Evolutionary conservation across 306 rosid genomes (phyloP), one percentile per base, ranked within the genome.

Genomic region (Sindora glabra): DNA sequence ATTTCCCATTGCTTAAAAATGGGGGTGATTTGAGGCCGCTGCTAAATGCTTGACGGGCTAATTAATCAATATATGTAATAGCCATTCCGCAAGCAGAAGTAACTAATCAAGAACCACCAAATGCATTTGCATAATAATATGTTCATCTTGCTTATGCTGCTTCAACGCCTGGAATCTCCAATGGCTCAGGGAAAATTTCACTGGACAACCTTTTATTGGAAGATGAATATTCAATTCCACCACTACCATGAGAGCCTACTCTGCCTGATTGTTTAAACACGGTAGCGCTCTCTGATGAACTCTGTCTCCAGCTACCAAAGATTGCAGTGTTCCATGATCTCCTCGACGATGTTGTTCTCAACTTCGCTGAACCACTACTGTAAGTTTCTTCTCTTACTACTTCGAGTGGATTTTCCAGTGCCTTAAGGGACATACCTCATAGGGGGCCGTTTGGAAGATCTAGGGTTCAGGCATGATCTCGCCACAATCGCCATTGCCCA

Each of bases 401-500:
- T 77, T 82, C 89, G 56, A 89, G 73, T 48, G 99, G 99, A 76
- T 94, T 94, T 67, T 94, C 99, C 83, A 94, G 69, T 29, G 97
- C 99, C 68, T 80, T 89, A 23, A 94, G 90, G n/a, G 67, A 94
- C 75, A 65, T 94, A 64, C 56, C 70, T 85, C 89, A 94, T 89
- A 2, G 68, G 78, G n/a, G 99, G 99, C n/a, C 99, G 96, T 71
- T 77, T 84, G 5, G 83, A 74, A 44, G 95, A 80, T 68, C 68
- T 84, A 4, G 95, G 90, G 65, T 84, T 94, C 32, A 94, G 82
- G 78, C 99, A 94, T n/a, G 95, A 83, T 73, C 84, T 75, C 41
- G 99, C 99, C 36, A 94, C 88, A 17, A 94, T 80, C 22, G 96
- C 87, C 89, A 89, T 84, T 10, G 97, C 95, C 99, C 97, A 94